Evolutionary conservation across 148 eudicot genomes (phyloP), one percentile per base, ranked within the genome.

Genomic region (Camellia lanceoleosa): DNA sequence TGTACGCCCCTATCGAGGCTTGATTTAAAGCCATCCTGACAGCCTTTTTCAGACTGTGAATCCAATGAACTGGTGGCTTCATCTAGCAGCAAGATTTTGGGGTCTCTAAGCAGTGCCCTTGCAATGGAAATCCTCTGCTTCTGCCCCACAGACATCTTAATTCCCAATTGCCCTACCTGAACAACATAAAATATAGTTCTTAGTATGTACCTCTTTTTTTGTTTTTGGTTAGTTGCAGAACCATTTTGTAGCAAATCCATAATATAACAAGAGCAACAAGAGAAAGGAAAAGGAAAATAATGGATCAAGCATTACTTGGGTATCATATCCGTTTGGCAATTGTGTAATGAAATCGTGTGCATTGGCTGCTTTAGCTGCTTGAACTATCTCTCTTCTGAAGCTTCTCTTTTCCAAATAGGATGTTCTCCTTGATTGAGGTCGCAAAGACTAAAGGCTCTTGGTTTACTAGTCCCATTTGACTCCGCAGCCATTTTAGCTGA

Each of bases 51-150:
- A 5, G 84, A 82, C 3, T 78, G 73, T 3, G 77, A 73, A 63
- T 82, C 84, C 19, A 82, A 23, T 3, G 84, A 60, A 77, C 84
- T 82, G 12, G 84, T 82, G 20, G 80, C 84, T 64, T 82, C 84
- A 61, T 82, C 80, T 14, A 82, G 71, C 52, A 82, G 41, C 47
- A 82, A 64, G 23, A 82, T 82, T 49, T 42, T 77, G 8, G 84
- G 81, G 23, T 82, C 47, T 41, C 68, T 71, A 7, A 82, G 19
- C 15, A 82, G 7, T 15, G 84, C 84, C n/a, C 81, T 71, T 62
- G 80, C 84, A 14, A 81, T 81, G 16, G 84, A 60, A 20, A 82
- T 77, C 43, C 84, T 70, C 43, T 82, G 84, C 60, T 82, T 82
- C 47, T 82, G 84, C 3, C 84, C 84, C 3, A 72, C 84, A 2